phyloP scores from a whole-genome alignment of 352 stramenopile species.

The Phytopythium montanum region DNA sequence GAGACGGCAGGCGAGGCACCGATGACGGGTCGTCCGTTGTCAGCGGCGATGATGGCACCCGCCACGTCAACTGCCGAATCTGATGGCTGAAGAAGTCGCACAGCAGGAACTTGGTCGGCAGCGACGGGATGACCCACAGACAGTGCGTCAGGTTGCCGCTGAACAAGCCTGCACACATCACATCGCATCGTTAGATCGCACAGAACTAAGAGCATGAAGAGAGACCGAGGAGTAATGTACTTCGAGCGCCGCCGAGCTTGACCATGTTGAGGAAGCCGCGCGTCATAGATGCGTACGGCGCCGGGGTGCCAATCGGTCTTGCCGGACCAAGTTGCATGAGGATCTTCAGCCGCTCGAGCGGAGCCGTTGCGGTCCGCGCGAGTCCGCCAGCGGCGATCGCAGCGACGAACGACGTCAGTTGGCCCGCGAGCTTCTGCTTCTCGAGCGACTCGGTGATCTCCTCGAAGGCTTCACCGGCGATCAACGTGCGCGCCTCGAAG shows the following conservation, averaged over 20 bases:
- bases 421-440: conserved; percentile 22
- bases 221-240: conserved; percentile 12
- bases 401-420: conserved; percentile 51
- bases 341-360: conserved; percentile 81
- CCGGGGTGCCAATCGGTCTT: conserved; percentile 1
- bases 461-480: conserved; percentile 13
- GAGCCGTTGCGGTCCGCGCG: conserved; percentile 60
- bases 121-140: conserved; percentile 75
- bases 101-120: conserved; percentile 76
- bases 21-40: not conserved
- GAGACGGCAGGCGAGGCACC: conserved; percentile 6
- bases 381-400: conserved; percentile 64
- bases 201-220: not conserved
- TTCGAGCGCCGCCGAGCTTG: conserved; percentile 48
- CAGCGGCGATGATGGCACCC: conserved; percentile 5
- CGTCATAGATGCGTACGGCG: conserved; percentile 44
- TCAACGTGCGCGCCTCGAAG: conserved; percentile 14
- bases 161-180: conserved; percentile 38
- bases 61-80: conserved; percentile 18
- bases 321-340: conserved; percentile 58
- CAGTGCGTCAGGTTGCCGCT: conserved; percentile 81
- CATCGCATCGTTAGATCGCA: not conserved
- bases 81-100: conserved; percentile 70
- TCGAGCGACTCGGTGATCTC: conserved; percentile 19
- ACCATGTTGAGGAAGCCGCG: conserved; percentile 69